Conservation (phyloP, 1,139 yeast species). For the Meyerozyma guilliermondii region DNA sequence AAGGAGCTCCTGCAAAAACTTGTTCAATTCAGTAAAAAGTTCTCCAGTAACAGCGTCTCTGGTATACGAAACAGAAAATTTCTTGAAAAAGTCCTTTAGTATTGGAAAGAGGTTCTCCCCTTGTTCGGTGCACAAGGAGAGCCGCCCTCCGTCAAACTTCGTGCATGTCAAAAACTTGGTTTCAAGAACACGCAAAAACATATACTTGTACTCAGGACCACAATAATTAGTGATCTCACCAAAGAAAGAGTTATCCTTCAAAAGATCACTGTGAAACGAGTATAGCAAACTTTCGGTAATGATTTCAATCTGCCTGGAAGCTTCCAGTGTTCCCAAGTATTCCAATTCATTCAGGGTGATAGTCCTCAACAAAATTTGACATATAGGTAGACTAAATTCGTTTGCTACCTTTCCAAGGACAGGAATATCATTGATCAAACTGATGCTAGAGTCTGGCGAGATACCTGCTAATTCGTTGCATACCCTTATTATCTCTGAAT, state of each 20-base stretch:
- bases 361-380: conserved; percentile 39
- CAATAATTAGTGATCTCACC: conserved; percentile 37
- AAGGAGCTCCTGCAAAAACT: conserved; percentile 16
- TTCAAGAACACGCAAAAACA: conserved; percentile 27
- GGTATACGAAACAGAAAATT: conserved; percentile 27
- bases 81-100: conserved; percentile 34
- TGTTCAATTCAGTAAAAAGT: conserved; percentile 16
- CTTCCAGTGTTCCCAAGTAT: conserved; percentile 9
- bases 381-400: conserved; percentile 50
- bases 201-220: conserved; percentile 25
- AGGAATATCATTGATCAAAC: conserved; percentile 17
- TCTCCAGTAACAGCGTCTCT: conserved; percentile 17
- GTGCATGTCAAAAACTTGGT: conserved; percentile 19
- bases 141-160: conserved; percentile 2
- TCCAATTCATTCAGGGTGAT: conserved; percentile 16
- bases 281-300: conserved; percentile 40
- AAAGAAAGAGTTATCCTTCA: conserved; percentile 29
- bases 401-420: conserved; percentile 23
- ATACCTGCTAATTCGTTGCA: conserved; percentile 6
- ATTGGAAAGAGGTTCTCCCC: conserved; percentile 21
- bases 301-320: conserved; percentile 10
- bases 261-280: conserved; percentile 40
- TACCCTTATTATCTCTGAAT: not conserved
- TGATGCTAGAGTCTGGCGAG: conserved; percentile 16
- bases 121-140: not conserved